Evolutionary conservation across 768 basidiomycete species (phyloP).

Genomic region (Guyanaporus albipodus): DNA sequence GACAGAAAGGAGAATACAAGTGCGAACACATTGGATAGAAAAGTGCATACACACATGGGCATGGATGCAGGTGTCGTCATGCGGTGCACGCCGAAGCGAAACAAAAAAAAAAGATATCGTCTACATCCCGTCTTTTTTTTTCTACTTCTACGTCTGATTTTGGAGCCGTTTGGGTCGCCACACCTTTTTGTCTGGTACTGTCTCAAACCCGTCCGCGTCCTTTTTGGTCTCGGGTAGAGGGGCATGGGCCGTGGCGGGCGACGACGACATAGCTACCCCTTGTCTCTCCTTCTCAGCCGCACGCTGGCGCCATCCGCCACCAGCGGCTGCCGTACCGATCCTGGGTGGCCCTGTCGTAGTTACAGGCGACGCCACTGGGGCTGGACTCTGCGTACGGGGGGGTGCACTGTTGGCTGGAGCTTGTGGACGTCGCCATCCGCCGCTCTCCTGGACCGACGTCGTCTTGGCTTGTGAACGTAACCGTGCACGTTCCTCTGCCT

Average conservation of each 20-base stretch:
- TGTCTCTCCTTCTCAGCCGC: not conserved
- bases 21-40: not conserved
- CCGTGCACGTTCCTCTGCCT: conserved; percentile 50
- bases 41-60: not conserved
- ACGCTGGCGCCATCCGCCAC: conserved; percentile 57
- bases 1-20: no score
- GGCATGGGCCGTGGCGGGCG: conserved; percentile 6
- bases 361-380: conserved; percentile 38
- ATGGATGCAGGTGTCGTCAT: not conserved
- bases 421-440: conserved; percentile 17
- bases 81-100: not conserved
- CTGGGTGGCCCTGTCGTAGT: conserved; percentile 34
- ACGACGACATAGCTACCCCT: not conserved
- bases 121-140: no score
- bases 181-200: conserved; percentile 37
- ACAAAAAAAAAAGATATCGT: no score
- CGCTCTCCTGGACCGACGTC: conserved; percentile 24
- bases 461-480: conserved; percentile 32
- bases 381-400: conserved; percentile 55
- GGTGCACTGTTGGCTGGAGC: conserved; percentile 33
- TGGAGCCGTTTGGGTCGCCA: conserved; percentile 23
- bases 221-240: conserved; percentile 42
- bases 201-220: conserved; percentile 73
- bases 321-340: conserved; percentile 29
- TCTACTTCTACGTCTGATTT: not conserved